These are phyloP conservation scores for Pythium aphanidermatum DNA, from an alignment of 352 stramenopile species.

Conservation along the genomic window DNA sequence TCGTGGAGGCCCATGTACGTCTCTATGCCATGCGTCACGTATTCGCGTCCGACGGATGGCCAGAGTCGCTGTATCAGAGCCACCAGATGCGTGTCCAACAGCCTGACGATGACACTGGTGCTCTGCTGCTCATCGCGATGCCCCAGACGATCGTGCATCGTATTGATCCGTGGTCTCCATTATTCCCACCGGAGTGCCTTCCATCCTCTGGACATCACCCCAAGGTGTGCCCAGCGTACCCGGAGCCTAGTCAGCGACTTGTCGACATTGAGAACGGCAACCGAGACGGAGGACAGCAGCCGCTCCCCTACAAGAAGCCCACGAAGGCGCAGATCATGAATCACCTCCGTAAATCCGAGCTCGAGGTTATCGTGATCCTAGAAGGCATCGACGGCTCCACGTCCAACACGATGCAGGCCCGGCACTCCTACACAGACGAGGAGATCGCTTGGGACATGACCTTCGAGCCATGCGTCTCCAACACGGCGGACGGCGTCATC, in stretches of 20 bases:
- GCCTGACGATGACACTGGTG: constrained; percentile 73
- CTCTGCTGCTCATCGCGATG: constrained; percentile 79
- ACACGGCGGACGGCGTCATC: constrained; percentile 38
- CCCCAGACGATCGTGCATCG: constrained; percentile 79
- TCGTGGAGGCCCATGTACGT: constrained; percentile 79
- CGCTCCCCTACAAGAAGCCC: constrained; percentile 42
- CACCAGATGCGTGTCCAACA: constrained; percentile 88
- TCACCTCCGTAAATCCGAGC: constrained; percentile 55
- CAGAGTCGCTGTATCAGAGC: constrained; percentile 66
- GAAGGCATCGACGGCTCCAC: constrained; percentile 83
- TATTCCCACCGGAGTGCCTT: constrained; percentile 76
- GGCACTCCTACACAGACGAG: constrained; percentile 75
- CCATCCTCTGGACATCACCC: constrained; percentile 37
- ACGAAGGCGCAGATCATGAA: constrained; percentile 67
- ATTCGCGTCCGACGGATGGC: constrained; percentile 35
- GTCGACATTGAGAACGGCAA: constrained; percentile 85
- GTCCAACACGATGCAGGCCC: constrained; percentile 84
- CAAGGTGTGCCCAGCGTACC: constrained; percentile 50
- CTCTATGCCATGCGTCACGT: constrained; percentile 80
- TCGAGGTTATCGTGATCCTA: constrained; percentile 78
- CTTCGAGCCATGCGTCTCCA: constrained; percentile 71
- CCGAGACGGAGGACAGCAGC: constrained; percentile 38
- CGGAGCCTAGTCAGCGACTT: constrained; percentile 61
- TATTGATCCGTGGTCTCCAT: constrained; percentile 80
- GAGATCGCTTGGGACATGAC: constrained; percentile 78